Conservation (phyloP, 768 basidiomycete species). For the Hygrophoropsis aurantiaca region DNA sequence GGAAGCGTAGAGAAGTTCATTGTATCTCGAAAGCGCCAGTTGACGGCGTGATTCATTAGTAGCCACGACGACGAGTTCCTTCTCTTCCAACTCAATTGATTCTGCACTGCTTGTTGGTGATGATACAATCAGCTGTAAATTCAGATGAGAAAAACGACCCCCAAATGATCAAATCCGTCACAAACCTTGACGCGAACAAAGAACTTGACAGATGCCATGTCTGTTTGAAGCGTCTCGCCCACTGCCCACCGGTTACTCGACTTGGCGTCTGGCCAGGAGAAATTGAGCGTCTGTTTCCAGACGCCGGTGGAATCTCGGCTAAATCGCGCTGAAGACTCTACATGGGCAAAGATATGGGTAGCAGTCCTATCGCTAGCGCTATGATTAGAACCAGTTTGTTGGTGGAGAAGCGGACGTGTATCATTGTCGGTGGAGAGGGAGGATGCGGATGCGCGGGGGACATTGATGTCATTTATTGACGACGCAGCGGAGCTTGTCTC, state of each 20-base stretch:
- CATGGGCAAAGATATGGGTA: conserved; percentile 52
- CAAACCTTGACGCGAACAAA: conserved; percentile 68
- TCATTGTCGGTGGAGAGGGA: conserved; percentile 26
- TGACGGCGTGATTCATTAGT: conserved; percentile 71
- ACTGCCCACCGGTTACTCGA: conserved; percentile 74
- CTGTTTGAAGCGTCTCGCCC: conserved; percentile 73
- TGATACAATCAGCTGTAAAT: conserved; percentile 48
- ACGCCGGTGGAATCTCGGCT: conserved; percentile 53
- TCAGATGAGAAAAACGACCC: conserved; percentile 12
- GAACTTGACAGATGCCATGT: conserved; percentile 65
- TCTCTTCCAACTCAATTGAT: conserved; percentile 66
- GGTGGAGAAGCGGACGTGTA: conserved; percentile 22
- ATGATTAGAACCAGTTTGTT: conserved; percentile 9
- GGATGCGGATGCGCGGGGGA: conserved; percentile 12
- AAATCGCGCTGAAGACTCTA: conserved; percentile 62
- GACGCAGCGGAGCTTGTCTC: conserved; percentile 6
- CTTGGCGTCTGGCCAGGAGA: conserved; percentile 72
- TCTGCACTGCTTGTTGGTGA: conserved; percentile 50
- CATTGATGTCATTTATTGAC: conserved; percentile 20
- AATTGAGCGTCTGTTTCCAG: conserved; percentile 63
- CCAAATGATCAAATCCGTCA: conserved; percentile 10
- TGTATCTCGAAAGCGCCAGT: conserved; percentile 60
- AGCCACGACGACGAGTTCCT: conserved; percentile 64
- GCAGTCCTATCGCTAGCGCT: conserved; percentile 30
- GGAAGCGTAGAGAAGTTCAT: conserved; percentile 34